Conservation (phyloP, 345 rosid species). For the Turritis glabra region DNA sequence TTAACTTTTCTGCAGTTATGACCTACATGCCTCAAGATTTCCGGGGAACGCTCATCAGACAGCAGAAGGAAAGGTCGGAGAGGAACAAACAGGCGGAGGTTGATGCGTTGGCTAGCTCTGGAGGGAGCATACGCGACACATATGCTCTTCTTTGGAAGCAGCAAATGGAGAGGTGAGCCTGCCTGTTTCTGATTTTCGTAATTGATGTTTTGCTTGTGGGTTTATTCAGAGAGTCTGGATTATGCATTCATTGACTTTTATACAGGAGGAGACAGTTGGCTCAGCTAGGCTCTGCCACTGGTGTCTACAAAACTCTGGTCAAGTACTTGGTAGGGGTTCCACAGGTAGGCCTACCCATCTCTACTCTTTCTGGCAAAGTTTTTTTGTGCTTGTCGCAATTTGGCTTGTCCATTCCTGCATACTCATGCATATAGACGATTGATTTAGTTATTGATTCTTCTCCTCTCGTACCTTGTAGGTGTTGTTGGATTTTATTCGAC, state of each 20-base stretch:
- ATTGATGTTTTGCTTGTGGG: neutral
- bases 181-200: conserved; percentile 10
- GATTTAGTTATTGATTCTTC: conserved; percentile 13
- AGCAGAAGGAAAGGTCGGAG: conserved; percentile 96
- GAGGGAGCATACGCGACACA: conserved; percentile 73
- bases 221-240: conserved; percentile 2
- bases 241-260: conserved; percentile 22
- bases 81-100: conserved; percentile 96
- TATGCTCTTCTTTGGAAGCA: conserved; percentile 93
- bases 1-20: conserved; percentile 63
- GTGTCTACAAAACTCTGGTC: conserved; percentile 96
- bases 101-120: conserved; percentile 75
- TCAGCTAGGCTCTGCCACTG: conserved; percentile 96
- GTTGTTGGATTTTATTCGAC: conserved; percentile 88
- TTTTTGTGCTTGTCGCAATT: neutral
- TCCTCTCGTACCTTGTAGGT: conserved; percentile 54
- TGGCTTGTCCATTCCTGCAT: conserved; percentile 10
- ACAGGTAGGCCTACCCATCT: conserved; percentile 58
- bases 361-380: neutral
- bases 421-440: conserved; percentile 7
- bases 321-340: conserved; percentile 99
- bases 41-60: conserved; percentile 83
- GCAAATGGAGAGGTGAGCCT: conserved; percentile 87
- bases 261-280: conserved; percentile 91
- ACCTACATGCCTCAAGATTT: conserved; percentile 99